Evolutionary conservation across 192 early-diverging fungal species (phyloP), one percentile per base, ranked within the genome.

Genomic region (Rhizoclosmatium sp.): DNA sequence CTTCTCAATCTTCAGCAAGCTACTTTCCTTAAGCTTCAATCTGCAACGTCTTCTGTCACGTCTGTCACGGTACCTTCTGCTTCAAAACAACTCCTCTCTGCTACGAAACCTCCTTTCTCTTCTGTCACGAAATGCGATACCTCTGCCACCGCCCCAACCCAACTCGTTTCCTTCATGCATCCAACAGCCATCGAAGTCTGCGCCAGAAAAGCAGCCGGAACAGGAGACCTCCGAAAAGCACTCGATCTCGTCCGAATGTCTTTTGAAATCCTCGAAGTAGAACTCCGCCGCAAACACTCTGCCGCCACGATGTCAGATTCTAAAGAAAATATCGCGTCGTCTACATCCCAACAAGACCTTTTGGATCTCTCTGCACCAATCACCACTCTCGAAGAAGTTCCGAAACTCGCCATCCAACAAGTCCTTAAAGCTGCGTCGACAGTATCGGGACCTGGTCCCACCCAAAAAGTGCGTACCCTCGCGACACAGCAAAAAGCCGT

Each of bases 181-280:
- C 83, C 89, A 40, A 87, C 85, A 14, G 97, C 97, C 3, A 88
- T 99, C 40, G 97, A 98, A 80, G 80, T 99, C 7, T 95, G 94
- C 80, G 95, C 98, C 31, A 90, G 95, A 51, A 99, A 98, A 85
- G 92, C 96, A 0, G 93, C 95, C 31, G 90, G 89, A 1, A 95
- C 93, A 1, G 98, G 98, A 54, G 86, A 85, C 71, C 66, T 86
- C 19, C 21, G 84, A 16, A 86, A 80, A 56, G 84, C 83, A 12
- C 65, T 89, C 19, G 85, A 86, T 76, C 81, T 85, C 23, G 45
- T 85, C 76, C 66, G 71, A 77, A 73, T 83, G 56, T 47, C 67
- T 82, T 64, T 75, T 42, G 73, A 75, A 47, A 44, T 46, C 14
- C n/a, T 75, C 21, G 73, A 75, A 45, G n/a, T 60, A 0, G 73